Conservation (phyloP, 1,284 basidiomycete genomes). For the Ceratobasidium sp. region DNA sequence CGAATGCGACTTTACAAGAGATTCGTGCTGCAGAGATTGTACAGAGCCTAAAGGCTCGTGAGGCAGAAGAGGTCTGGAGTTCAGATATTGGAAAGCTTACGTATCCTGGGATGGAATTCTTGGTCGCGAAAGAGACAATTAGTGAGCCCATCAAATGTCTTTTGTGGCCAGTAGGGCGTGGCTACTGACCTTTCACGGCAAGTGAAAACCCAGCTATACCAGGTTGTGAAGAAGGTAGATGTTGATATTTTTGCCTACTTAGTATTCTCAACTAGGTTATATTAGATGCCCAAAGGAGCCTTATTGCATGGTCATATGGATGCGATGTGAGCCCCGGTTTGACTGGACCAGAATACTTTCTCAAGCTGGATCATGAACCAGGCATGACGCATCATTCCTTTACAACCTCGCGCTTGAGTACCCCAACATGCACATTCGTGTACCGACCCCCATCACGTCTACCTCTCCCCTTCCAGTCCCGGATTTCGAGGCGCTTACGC, state of each 20-base stretch:
- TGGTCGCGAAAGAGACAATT: conserved; percentile 64
- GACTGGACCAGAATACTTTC: conserved; percentile 7
- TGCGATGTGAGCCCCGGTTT: conserved; percentile 60
- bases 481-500: conserved; percentile 45
- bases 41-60: conserved; percentile 65
- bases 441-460: conserved; percentile 58
- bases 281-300: conserved; percentile 81
- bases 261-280: not conserved
- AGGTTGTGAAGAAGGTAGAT: conserved; percentile 68
- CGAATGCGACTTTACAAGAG: conserved; percentile 55
- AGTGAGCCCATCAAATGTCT: not conserved
- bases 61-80: conserved; percentile 70
- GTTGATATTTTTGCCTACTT: too few species aligned
- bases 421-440: conserved; percentile 70
- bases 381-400: conserved; percentile 67
- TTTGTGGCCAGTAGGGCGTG: conserved; percentile 55
- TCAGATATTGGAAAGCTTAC: conserved; percentile 66
- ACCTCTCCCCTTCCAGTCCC: conserved; percentile 56
- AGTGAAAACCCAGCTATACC: conserved; percentile 69
- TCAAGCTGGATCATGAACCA: not conserved
- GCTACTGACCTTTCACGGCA: not conserved
- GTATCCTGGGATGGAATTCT: conserved; percentile 82
- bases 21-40: conserved; percentile 68
- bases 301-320: conserved; percentile 79
- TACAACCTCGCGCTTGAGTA: conserved; percentile 69